Conservation (phyloP, 139 green algal species). For the Micromonas pusilla region DNA sequence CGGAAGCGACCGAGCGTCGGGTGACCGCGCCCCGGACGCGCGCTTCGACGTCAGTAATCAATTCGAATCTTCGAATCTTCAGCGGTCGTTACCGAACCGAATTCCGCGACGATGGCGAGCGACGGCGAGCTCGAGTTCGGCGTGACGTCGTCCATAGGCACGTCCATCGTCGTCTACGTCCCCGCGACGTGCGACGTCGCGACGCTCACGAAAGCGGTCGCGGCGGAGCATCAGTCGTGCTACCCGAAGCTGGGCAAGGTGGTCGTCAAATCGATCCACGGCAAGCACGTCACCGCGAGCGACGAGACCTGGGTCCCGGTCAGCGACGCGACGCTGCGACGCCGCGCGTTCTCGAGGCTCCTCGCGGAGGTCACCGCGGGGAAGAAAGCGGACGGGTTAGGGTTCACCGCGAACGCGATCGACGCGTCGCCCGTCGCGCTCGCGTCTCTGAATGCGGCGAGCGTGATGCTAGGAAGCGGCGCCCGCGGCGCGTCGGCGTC, state of each 20-base stretch:
- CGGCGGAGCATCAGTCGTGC: not conserved
- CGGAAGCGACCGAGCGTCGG: too few relatives aligned
- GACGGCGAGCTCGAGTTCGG: not conserved
- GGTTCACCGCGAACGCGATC: too few relatives aligned
- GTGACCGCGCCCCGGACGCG: too few relatives aligned
- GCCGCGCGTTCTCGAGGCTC: not conserved
- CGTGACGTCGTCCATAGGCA: not conserved
- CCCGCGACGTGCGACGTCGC: not conserved
- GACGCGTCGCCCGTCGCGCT: too few relatives aligned
- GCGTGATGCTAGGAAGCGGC: too few relatives aligned
- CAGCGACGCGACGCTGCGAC: not conserved
- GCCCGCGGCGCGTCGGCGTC: too few relatives aligned
- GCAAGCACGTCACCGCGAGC: not conserved
- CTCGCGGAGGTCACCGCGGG: not conserved
- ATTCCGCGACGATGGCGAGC: not conserved
- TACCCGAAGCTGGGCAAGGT: not conserved
- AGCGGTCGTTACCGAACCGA: too few relatives aligned
- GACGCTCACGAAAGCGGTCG: not conserved
- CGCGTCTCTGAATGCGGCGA: too few relatives aligned
- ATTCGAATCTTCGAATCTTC: too few relatives aligned
- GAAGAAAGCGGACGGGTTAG: not conserved
- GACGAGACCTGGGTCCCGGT: not conserved
- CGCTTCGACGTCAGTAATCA: too few relatives aligned
- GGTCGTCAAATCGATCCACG: not conserved
- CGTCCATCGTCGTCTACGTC: not conserved